These are phyloP conservation scores for Saccharomycopsis fibuligera DNA, from an alignment of 805 yeast species.

Conservation along the genomic window DNA sequence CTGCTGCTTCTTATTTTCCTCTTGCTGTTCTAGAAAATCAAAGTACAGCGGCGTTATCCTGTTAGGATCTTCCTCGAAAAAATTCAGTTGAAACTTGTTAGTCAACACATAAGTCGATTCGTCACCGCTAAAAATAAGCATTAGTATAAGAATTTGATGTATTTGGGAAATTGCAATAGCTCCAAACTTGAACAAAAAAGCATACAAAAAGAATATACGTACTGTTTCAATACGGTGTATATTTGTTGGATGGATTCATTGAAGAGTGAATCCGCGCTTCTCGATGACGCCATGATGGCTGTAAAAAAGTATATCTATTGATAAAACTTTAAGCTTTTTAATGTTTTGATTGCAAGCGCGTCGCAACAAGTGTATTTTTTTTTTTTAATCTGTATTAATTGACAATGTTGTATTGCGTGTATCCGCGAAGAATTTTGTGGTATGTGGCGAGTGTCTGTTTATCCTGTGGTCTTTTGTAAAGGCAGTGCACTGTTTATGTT, in stretches of 20 bases:
- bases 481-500: no score
- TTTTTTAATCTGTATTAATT: no score
- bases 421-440: no score
- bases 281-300: not conserved
- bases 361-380: no score
- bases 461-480: no score
- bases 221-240: constrained; percentile 3
- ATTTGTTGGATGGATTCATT: constrained; percentile 7
- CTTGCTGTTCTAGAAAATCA: constrained; percentile 28
- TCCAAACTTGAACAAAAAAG: not conserved
- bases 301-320: no score
- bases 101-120: not conserved
- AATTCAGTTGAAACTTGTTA: constrained; percentile 37
- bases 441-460: no score
- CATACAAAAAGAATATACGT: not conserved
- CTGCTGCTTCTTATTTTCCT: not conserved
- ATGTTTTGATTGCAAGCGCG: no score
- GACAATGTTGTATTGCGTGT: no score
- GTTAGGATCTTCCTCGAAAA: constrained; percentile 40
- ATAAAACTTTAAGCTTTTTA: no score
- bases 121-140: not conserved
- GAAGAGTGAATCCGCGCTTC: not conserved
- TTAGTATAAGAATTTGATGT: not conserved
- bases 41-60: constrained; percentile 38
- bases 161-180: not conserved